Evolutionary conservation across 2,329 filamentous ascomycete genomes (phyloP), one percentile per base, ranked within the genome.

Genomic region (Botrytis squamosa): DNA sequence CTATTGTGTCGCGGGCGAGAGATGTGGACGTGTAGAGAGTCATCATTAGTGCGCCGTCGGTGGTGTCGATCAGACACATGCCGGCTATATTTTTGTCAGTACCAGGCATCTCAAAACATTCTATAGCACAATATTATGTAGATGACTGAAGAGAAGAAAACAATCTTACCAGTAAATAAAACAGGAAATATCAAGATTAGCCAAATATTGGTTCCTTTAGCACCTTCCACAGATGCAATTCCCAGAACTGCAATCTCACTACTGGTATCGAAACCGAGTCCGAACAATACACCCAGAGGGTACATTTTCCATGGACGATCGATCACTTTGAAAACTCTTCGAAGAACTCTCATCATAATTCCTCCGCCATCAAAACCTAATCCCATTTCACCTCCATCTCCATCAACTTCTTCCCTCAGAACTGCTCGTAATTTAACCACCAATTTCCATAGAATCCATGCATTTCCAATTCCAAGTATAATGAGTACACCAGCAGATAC

Each of bases 221-320:
- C 90, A 0, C 92, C 95, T 79, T 98, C 92, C 2, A 99, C 90
- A 44, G 92, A 94, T 0, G 93, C 92, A 76, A 98, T 97, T 0
- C 95, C 96, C 0, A 99, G 84, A 12, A 99, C 87, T 0, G 96
- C 95, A 79, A 98, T 93, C 82, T 99, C 95, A 12, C 93, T 97
- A 59, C 93, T 97, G 0, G 96, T 98, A 81, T 98, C 96, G 81
- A 99, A 98, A 0, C 95, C 96, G 0, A 98, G 86, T 0, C 95
- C 96, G 79, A 95, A 98, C 7, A 98, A 84, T 0, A 98, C 87
- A 0, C 95, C 95, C 0, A 97, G 85, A 0, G 94, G 94, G 77
- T 97, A 96, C 94, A 97, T 97, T 82, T 98, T 98, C 95, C 95
- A 98, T 0, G 93, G 92, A 8, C 88, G 84, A 78, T 92, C 89